These are phyloP conservation scores for Termitomyces sp. DNA, from an alignment of 768 basidiomycete species.

Conservation along the genomic window DNA sequence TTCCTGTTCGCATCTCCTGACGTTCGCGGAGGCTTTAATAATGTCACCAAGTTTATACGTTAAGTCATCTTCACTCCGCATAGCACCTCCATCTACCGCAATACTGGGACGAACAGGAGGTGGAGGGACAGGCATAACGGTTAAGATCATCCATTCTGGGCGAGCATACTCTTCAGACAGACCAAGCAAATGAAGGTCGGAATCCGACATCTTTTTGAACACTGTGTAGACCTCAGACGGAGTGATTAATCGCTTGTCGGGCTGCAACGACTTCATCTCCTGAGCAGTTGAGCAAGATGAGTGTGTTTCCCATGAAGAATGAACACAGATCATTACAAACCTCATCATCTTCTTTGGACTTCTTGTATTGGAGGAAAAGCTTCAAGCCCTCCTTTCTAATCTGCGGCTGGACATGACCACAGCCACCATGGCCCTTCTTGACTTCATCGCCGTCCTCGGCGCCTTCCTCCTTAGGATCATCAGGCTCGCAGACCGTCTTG, in stretches of 20 bases:
- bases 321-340: slow-evolving; percentile 39
- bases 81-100: slow-evolving; percentile 92
- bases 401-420: slow-evolving; percentile 86
- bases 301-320: not conserved
- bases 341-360: slow-evolving; percentile 92
- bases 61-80: slow-evolving; percentile 97
- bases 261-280: slow-evolving; percentile 78
- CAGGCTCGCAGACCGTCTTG: slow-evolving; percentile 84
- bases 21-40: slow-evolving; percentile 90
- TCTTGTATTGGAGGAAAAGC: slow-evolving; percentile 92
- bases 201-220: slow-evolving; percentile 92
- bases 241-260: slow-evolving; percentile 77
- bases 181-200: slow-evolving; percentile 84
- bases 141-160: slow-evolving; percentile 99
- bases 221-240: slow-evolving; percentile 89
- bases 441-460: slow-evolving; percentile 66
- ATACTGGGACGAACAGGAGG: slow-evolving; percentile 98
- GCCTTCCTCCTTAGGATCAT: slow-evolving; percentile 83
- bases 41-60: slow-evolving; percentile 98
- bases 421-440: slow-evolving; percentile 95
- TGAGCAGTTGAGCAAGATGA: slow-evolving; percentile 22
- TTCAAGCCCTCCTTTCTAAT: slow-evolving; percentile 95
- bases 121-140: slow-evolving; percentile 95
- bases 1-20: slow-evolving; percentile 90
- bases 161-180: slow-evolving; percentile 94